Evolutionary conservation across 257 asterid species (phyloP).

Genomic region (Plantago major): DNA sequence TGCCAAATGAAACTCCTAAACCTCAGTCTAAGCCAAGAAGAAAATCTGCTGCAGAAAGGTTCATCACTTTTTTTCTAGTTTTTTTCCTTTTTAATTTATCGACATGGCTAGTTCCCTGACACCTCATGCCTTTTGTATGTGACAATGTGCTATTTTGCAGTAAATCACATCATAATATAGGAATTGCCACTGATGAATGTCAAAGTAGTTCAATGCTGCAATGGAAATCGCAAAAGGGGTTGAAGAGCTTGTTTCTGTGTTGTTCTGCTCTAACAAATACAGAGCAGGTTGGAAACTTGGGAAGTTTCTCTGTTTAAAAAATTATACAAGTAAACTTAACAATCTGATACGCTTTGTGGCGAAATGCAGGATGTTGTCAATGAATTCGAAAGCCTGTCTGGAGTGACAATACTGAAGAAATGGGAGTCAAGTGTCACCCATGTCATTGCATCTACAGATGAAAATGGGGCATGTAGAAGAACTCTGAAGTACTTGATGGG

Average conservation of each 20-base stretch:
- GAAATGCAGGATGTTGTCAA: constrained; percentile 52
- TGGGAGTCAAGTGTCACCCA: constrained; percentile 81
- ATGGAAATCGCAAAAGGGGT: constrained; percentile 47
- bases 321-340: neutral
- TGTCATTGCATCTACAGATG: constrained; percentile 74
- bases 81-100: no score
- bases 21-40: constrained; percentile 38
- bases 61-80: constrained; percentile 1
- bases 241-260: constrained; percentile 56
- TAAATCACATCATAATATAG: constrained; percentile 25
- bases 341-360: neutral
- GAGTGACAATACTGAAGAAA: constrained; percentile 54
- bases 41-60: constrained; percentile 46
- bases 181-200: constrained; percentile 28
- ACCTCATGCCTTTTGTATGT: neutral
- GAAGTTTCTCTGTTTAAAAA: neutral
- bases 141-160: constrained; percentile 27
- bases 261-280: constrained; percentile 63
- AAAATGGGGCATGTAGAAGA: constrained; percentile 80
- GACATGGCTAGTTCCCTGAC: neutral
- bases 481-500: constrained; percentile 91
- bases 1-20: constrained; percentile 53
- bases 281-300: constrained; percentile 51
- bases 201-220: constrained; percentile 23
- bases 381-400: constrained; percentile 45